Conservation (phyloP, 2,329 filamentous ascomycete genomes). For the Juglanconis sp. region DNA sequence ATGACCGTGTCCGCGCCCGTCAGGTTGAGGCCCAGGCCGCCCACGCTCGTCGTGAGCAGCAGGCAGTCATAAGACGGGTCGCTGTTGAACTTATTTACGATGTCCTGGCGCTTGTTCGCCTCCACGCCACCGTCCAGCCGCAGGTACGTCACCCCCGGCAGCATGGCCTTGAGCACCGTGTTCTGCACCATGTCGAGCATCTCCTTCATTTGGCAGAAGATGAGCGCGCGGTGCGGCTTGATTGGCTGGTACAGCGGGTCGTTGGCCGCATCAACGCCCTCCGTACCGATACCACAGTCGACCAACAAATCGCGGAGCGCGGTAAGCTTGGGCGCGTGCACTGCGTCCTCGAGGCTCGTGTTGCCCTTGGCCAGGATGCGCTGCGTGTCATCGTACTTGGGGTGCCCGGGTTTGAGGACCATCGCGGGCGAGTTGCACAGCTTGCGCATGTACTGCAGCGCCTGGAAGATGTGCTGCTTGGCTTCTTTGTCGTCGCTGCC, state of each 20-base stretch:
- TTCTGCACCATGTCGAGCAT: conserved; percentile 99
- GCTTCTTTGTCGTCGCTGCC: conserved; percentile 83
- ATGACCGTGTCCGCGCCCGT: conserved; percentile 98
- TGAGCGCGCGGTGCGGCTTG: conserved; percentile 89
- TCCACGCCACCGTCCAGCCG: conserved; percentile 94
- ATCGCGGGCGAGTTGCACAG: conserved; percentile 96
- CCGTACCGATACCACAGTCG: conserved; percentile 93
- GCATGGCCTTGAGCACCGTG: conserved; percentile 82
- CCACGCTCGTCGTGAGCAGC: conserved; percentile 90
- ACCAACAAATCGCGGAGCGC: conserved; percentile 89
- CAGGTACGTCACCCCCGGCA: conserved; percentile 90
- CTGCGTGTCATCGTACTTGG: conserved; percentile 85
- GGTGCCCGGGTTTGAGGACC: conserved; percentile 92
- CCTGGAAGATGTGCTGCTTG: conserved; percentile 99
- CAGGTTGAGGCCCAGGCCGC: conserved; percentile 88
- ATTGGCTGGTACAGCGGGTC: conserved; percentile 73
- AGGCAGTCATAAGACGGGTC: conserved; percentile 95
- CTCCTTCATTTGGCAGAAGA: conserved; percentile 99
- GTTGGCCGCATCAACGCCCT: conserved; percentile 53
- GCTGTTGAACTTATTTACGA: conserved; percentile 97
- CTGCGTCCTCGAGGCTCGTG: conserved; percentile 77
- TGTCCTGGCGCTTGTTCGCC: conserved; percentile 89
- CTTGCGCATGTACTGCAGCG: conserved; percentile 98
- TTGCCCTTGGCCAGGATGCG: conserved; percentile 73
- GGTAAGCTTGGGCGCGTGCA: conserved; percentile 87